Evolutionary conservation across 441 rosid species (phyloP).

Genomic region (Raphanus hybrid): DNA sequence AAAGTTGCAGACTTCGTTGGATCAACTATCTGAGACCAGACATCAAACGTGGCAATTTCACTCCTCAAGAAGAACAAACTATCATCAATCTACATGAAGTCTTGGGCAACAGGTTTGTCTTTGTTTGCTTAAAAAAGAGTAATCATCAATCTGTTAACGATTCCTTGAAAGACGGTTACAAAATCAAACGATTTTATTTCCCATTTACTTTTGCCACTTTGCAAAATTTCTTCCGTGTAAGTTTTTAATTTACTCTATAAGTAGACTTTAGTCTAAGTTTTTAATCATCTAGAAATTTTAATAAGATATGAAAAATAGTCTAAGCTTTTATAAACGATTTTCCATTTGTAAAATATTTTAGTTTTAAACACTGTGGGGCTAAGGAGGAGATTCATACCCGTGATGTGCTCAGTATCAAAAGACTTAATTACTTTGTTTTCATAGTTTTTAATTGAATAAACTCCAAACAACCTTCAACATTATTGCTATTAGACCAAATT

Average conservation of each 20-base stretch:
- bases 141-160: neutral
- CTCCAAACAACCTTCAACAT: neutral
- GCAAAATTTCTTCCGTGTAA: neutral
- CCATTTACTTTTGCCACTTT: neutral
- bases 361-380: conserved; percentile 2
- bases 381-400: conserved; percentile 36
- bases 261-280: too few relatives aligned
- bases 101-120: conserved; percentile 50
- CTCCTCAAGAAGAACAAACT: conserved; percentile 50
- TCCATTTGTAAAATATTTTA: conserved; percentile 18
- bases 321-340: neutral
- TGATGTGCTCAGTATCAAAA: conserved; percentile 24
- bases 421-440: neutral
- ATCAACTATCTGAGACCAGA: conserved; percentile 53
- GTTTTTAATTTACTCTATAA: neutral
- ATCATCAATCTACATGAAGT: conserved; percentile 46
- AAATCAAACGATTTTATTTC: neutral
- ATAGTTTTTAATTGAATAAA: neutral
- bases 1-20: conserved; percentile 62
- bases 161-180: neutral
- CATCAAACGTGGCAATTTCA: conserved; percentile 54
- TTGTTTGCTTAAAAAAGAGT: neutral
- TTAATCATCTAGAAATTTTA: too few relatives aligned
- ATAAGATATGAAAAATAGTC: neutral
- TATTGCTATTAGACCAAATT: conserved; percentile 6